Base-by-base conservation (phyloP, 202 grass and related monocot genomes). In the Zizania palustris region DNA sequence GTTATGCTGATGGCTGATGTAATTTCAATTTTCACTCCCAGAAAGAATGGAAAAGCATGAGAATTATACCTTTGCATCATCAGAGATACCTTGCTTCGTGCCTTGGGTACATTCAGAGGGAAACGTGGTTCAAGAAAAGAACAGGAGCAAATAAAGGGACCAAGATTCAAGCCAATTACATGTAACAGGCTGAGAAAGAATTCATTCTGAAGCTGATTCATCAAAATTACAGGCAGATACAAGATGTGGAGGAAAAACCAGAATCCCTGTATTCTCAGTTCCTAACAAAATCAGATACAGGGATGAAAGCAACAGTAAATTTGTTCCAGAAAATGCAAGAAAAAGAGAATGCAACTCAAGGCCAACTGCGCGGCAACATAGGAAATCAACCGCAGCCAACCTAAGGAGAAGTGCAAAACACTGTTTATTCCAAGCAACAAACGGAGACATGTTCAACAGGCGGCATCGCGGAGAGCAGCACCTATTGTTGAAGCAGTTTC, bases 401-500 rank as follows among this genome's bases (percentile, higher is more conserved):
- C 35, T 66, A 50, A 5, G 44, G 13, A 42, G 46, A 80, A 57
- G 2, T 15, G 7, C 21, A 69, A 69, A 18, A 49, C 39, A 35
- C 14, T 5, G 50, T 76, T 88, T 88, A 80, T 71, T 80, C 20
- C 21, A 58, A 75, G 13, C 22, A 21, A 67, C n/a, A 21, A 16
- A 13, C 3, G 7, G n/a, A 65, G 57, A 49, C 45, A 65, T 34
- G 64, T 39, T 58, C 61, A 79, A 74, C 42, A 36, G 46, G 74
- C 63, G 59, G 54, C 50, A 59, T 46, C 72, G 69, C 60, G 38
- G 9, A 13, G 18, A 50, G 16, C 35, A 19, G 16, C 35, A 19
- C 40, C 76, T 88, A 95, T 55, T 91, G 80, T n/a, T 78, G 85
- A 16, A 82, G 62, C 82, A 98, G 71, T 73, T 83, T 94, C 95